These are phyloP conservation scores for Amyloporia xantha DNA, from an alignment of 768 basidiomycete genomes.

Conservation along the genomic window DNA sequence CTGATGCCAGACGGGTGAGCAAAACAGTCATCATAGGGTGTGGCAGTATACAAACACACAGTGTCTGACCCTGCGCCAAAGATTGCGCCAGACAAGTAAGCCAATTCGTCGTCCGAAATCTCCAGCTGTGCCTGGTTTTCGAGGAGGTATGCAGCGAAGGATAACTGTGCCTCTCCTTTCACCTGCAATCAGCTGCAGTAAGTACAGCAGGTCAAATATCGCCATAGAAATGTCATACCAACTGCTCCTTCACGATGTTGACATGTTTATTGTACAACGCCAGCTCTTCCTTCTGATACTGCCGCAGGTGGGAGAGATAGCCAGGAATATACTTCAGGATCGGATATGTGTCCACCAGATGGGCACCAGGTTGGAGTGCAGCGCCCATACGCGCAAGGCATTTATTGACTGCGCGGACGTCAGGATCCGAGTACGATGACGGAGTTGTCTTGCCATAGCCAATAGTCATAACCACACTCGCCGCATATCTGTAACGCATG, in stretches of 20 bases:
- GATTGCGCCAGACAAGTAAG: slow-evolving; percentile 35
- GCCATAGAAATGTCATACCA: slow-evolving; percentile 4
- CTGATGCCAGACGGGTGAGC: slow-evolving; percentile 9
- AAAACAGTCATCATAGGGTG: background rate
- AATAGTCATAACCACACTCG: slow-evolving; percentile 31
- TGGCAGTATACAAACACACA: slow-evolving; percentile 20
- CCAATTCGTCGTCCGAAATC: slow-evolving; percentile 29
- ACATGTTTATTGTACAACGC: slow-evolving; percentile 27
- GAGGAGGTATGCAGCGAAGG: slow-evolving; percentile 31
- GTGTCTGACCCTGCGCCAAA: slow-evolving; percentile 38
- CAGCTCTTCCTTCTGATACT: slow-evolving; percentile 43
- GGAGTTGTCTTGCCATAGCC: slow-evolving; percentile 36
- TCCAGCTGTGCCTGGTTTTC: slow-evolving; percentile 28
- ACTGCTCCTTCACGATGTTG: slow-evolving; percentile 10
- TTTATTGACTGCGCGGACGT: slow-evolving; percentile 27
- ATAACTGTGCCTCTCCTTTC: slow-evolving; percentile 21
- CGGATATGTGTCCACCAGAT: slow-evolving; percentile 31
- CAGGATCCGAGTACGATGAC: slow-evolving; percentile 30
- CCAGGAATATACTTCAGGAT: slow-evolving; percentile 43
- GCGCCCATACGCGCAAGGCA: slow-evolving; percentile 29
- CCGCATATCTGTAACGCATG: slow-evolving; percentile 31
- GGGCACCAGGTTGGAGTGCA: slow-evolving; percentile 31
- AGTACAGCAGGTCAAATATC: background rate
- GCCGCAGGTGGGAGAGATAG: slow-evolving; percentile 49
- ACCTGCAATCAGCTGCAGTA: slow-evolving; percentile 11